Conservation (phyloP, 106 monocot genomes). For the Platanthera guangdongensis region DNA sequence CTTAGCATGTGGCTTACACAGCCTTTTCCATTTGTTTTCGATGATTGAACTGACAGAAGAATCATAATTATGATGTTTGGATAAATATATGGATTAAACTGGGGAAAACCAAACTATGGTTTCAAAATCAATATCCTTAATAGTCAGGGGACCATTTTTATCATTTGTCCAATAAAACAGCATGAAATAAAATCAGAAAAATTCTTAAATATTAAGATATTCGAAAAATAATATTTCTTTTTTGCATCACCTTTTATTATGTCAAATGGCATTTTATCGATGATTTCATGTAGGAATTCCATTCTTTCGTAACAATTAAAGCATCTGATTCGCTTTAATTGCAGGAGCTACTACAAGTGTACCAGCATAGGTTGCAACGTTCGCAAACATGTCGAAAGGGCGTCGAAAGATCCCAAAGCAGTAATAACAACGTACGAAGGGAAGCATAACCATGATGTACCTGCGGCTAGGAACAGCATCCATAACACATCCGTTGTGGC, state of each 20-base stretch:
- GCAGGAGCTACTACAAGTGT: conserved; percentile 82
- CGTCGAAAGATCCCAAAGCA: conserved; percentile 43
- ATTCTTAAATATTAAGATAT: background rate
- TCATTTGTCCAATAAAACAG: too few species aligned
- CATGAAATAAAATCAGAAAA: background rate
- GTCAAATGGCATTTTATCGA: background rate
- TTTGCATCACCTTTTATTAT: background rate
- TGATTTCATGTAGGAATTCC: too few species aligned
- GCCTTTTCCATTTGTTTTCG: too few species aligned
- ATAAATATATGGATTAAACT: too few species aligned
- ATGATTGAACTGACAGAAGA: too few species aligned
- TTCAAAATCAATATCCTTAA: too few species aligned
- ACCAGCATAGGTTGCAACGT: conserved; percentile 64
- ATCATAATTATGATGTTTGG: too few species aligned
- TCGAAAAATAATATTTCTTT: background rate
- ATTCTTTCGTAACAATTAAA: background rate
- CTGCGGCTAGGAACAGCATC: conserved; percentile 41
- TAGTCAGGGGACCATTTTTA: too few species aligned
- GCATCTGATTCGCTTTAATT: background rate
- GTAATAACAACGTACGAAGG: conserved; percentile 80
- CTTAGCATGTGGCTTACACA: too few species aligned
- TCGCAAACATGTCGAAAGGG: conserved; percentile 77
- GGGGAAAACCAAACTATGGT: too few species aligned
- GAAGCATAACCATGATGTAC: conserved; percentile 74
- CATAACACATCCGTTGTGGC: conserved; percentile 20